Evolutionary conservation across 768 basidiomycete species (phyloP).

Genomic region (Leccinellum luteum): DNA sequence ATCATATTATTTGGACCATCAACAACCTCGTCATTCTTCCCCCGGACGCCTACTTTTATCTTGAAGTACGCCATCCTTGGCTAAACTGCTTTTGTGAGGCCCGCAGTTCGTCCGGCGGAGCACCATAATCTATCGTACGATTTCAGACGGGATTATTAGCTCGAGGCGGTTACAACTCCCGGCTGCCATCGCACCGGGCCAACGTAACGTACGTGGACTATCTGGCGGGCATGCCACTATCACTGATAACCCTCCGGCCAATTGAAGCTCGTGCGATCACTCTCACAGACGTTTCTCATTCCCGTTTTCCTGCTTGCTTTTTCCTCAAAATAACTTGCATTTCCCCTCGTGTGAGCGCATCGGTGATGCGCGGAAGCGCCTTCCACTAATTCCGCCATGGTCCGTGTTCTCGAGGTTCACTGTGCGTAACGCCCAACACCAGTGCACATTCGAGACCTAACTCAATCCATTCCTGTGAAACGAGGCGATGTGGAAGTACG

Average conservation of each 20-base stretch:
- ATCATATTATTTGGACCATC: slow-evolving; percentile 79
- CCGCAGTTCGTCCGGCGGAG: slow-evolving; percentile 82
- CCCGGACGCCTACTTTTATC: slow-evolving; percentile 93
- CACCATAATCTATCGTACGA: slow-evolving; percentile 50
- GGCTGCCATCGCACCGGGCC: slow-evolving; percentile 55
- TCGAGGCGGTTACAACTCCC: background rate
- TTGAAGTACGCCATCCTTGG: slow-evolving; percentile 97
- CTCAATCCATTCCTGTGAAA: slow-evolving; percentile 8
- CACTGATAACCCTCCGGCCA: background rate
- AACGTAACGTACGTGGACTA: slow-evolving; percentile 91
- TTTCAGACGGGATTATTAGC: background rate
- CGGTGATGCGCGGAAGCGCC: slow-evolving; percentile 88
- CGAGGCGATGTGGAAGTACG: slow-evolving; percentile 41
- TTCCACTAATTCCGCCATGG: slow-evolving; percentile 35
- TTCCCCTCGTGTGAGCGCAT: slow-evolving; percentile 86
- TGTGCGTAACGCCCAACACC: background rate
- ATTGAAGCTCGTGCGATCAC: slow-evolving; percentile 34
- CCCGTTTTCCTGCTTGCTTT: slow-evolving; percentile 69
- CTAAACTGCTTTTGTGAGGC: slow-evolving; percentile 76
- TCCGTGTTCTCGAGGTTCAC: slow-evolving; percentile 51
- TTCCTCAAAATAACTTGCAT: slow-evolving; percentile 77
- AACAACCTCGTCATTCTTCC: slow-evolving; percentile 83
- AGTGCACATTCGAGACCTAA: background rate
- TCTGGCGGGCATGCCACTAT: slow-evolving; percentile 36
- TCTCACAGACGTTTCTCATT: slow-evolving; percentile 71